Conservation (phyloP, 768 basidiomycete species). For the Termitomyces eurrhizus region DNA sequence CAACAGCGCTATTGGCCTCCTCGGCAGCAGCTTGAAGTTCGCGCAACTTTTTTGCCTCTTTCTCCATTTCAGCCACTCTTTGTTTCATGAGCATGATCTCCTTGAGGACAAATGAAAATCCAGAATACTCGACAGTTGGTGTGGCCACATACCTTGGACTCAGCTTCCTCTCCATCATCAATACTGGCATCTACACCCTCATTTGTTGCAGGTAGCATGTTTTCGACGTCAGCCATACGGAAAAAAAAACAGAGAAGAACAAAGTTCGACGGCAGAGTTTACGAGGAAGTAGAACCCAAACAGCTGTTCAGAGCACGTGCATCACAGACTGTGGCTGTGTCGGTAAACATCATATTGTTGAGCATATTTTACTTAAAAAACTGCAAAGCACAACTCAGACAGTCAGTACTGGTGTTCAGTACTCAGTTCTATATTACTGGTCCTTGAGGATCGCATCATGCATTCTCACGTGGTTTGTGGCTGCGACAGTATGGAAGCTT, state of each 20-base stretch:
- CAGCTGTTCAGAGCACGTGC: constrained; percentile 11
- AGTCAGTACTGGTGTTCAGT: neutral
- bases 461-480: constrained; percentile 1
- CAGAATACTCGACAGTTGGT: constrained; percentile 5
- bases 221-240: constrained; percentile 50
- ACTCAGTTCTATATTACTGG: neutral
- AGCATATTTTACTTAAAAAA: neutral
- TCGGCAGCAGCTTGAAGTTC: constrained; percentile 82
- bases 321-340: constrained; percentile 8
- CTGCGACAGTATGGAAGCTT: neutral
- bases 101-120: constrained; percentile 33
- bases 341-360: neutral
- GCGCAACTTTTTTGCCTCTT: constrained; percentile 82
- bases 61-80: constrained; percentile 90
- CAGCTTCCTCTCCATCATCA: constrained; percentile 62
- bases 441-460: constrained; percentile 3
- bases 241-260: neutral
- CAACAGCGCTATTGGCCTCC: constrained; percentile 46
- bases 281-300: constrained; percentile 12
- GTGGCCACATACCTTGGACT: constrained; percentile 45
- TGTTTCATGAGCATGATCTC: constrained; percentile 91
- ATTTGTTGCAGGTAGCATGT: constrained; percentile 35
- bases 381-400: neutral
- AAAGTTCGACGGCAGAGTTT: constrained; percentile 8
- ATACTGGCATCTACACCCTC: constrained; percentile 33